Evolutionary conservation across 2,329 filamentous ascomycete genomes (phyloP), one percentile per base, ranked within the genome.

Genomic region (Camillea tinctor): DNA sequence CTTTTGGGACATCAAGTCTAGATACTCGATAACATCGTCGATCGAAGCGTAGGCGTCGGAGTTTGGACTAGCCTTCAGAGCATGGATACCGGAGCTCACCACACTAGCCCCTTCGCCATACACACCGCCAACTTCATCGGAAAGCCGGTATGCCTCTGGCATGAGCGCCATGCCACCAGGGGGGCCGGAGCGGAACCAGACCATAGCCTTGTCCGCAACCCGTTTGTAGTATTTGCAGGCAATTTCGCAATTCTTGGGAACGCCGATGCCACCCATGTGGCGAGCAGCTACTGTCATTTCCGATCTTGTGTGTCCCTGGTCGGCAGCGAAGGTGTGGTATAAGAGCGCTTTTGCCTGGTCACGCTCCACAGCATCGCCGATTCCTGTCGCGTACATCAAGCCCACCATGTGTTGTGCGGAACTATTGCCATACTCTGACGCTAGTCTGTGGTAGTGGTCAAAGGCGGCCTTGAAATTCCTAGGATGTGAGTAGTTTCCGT

Each of bases 381-480:
- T 83, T 0, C 95, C 95, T 0, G 95, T 99, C 40, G 93, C 93
- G 76, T 99, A 94, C 84, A 97, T 95, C 68, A 99, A 87, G 0
- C 92, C 95, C 52, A 98, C 74, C 94, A 99, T 97, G 76, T 96
- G 90, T 74, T 98, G 92, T 1, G 95, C 95, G 13, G 94, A 96
- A 65, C 87, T 89, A 75, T 99, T 98, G 51, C 94, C 95, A 66
- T 90, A 85, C 60, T 88, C 74, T 19, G 83, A 82, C 2, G 94
- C 92, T 57, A 99, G 83, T 62, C 88, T 82, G 63, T 90, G 81
- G 75, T 98, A 99, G 78, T 92, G 85, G 65, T 84, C 81, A 73
- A 96, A 97, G 0, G 95, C 92, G 53, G 85, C 82, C 30, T 84
- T 81, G 67, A 97, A 92, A 72, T 97, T 88, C 65, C 89, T 84